Evolutionary conservation across 1,284 basidiomycete genomes (phyloP).

Genomic region (Cryptococcus sp.): DNA sequence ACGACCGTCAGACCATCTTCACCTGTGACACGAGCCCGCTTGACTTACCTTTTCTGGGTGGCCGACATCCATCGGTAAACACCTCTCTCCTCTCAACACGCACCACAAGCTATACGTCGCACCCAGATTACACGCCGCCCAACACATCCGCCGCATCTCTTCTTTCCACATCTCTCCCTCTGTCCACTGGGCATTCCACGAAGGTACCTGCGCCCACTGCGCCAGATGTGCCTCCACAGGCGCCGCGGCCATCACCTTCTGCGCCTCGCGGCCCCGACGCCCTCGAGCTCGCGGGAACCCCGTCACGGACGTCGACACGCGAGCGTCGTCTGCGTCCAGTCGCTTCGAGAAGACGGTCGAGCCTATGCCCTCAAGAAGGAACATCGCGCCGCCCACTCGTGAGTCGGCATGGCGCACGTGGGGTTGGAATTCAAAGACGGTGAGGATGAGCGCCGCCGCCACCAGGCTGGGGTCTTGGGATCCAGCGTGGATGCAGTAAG

Average conservation of each 20-base stretch:
- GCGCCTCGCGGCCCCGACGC: no score
- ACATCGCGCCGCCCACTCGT: constrained; percentile 18
- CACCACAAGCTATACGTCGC: constrained; percentile 24
- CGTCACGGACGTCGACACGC: background rate
- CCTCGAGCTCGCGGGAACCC: no score
- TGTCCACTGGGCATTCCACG: constrained; percentile 18
- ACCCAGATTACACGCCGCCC: constrained; percentile 25
- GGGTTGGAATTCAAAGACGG: constrained; percentile 33
- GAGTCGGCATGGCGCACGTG: constrained; percentile 25
- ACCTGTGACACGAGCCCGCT: no score
- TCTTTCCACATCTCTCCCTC: constrained; percentile 21
- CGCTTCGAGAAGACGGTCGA: constrained; percentile 13
- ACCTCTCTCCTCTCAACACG: constrained; percentile 6
- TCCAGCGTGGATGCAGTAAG: constrained; percentile 19
- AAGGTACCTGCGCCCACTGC: constrained; percentile 15
- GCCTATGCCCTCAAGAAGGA: constrained; percentile 23
- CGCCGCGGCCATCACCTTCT: no score
- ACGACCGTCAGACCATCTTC: background rate
- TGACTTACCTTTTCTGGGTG: constrained; percentile 26
- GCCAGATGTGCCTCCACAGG: background rate
- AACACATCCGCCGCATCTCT: constrained; percentile 32
- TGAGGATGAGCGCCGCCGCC: constrained; percentile 30
- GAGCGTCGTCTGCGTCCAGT: constrained; percentile 12
- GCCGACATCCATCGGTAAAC: constrained; percentile 13
- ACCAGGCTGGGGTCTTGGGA: constrained; percentile 24